Base-by-base conservation (phyloP, 2,329 filamentous ascomycete species). In the Bipolaris sorokiniana region DNA sequence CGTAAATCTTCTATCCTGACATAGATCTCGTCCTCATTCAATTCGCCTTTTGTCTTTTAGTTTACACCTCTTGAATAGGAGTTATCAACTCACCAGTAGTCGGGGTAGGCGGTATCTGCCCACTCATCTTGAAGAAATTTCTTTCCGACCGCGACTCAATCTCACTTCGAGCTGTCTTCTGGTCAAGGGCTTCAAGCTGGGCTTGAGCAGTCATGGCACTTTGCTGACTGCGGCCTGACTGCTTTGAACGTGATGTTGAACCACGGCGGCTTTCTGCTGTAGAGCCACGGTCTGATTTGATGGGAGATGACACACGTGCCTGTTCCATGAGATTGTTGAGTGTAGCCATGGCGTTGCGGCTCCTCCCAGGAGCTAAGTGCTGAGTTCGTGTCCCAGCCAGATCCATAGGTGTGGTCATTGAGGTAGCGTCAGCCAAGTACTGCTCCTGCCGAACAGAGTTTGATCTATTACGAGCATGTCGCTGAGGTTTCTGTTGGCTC, bases 131-230 rank as follows among this genome's bases (percentile, higher is more conserved):
- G 64, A 67, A 74, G 48, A 69, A 59, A 59, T 61, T 72, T 48
- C 51, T 70, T 65, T 81, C 79, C 1, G 63, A 66, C 28, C 68
- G 70, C 20, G 74, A 70, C 63, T 82, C 80, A 26, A 81, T 76
- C 37, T 68, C 65, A 13, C 67, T 77, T 52, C 79, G 74, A 10
- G 63, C 62, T 1, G 79, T 80, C 13, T 70, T 72, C 37, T 69
- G 51, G 41, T 75, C 58, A 36, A 73, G 62, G 10, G 41, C 50
- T 46, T 66, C 64, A 6, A 67, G 42, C n/a, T 60, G 58, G 11
- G 45, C 49, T 34, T 70, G 62, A 7, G 44, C 55, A 11, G 59
- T 58, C 5, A 31, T 23, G 5, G 51, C 59, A 54, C 65, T 67
- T 6, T 54, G 58, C 6, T 63, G 42, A 48, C 64, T 72, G 3